These are phyloP conservation scores for Plasmodium berghei DNA, from an alignment of 169 alveolate species.

Conservation along the genomic window DNA sequence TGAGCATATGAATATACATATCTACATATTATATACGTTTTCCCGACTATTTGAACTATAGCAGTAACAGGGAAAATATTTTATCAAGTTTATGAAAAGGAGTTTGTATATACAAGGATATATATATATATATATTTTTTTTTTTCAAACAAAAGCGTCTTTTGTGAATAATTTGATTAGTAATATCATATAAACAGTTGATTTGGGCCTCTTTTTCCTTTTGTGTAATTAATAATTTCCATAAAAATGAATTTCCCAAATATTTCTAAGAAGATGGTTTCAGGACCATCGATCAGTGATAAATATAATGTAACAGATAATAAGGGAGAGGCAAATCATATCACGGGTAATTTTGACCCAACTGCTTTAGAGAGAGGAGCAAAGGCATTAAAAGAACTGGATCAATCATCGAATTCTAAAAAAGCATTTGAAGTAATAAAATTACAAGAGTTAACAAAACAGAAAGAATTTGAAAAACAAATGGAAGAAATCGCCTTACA, in stretches of 20 bases:
- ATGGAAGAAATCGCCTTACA: slow-evolving; percentile 87
- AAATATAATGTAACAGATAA: slow-evolving; percentile 2
- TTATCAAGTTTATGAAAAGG: too few species aligned
- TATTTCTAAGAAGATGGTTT: slow-evolving; percentile 37
- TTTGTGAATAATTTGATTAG: too few species aligned
- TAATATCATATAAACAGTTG: too few species aligned
- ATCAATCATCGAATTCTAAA: slow-evolving; percentile 93
- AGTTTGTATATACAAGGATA: too few species aligned
- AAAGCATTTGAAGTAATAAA: slow-evolving; percentile 96
- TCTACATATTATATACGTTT: too few species aligned
- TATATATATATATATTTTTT: too few species aligned
- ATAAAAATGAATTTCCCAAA: slow-evolving; percentile 52
- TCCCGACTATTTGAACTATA: too few species aligned
- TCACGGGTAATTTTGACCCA: slow-evolving; percentile 93
- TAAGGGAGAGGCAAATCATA: slow-evolving; percentile 16
- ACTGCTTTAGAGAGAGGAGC: slow-evolving; percentile 99
- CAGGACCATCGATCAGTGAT: not conserved
- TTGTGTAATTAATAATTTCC: too few species aligned
- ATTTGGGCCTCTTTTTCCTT: too few species aligned
- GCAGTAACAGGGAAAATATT: too few species aligned
- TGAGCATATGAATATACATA: too few species aligned
- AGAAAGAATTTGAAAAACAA: slow-evolving; percentile 93
- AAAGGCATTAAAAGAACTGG: slow-evolving; percentile 96
- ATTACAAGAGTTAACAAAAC: slow-evolving; percentile 95
- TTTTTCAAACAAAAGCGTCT: too few species aligned